A percentile compares a stretch with the other conserved stretches of the same genome.
Conservation (phyloP, 2,329 filamentous ascomycete genomes). For the Xylariales sp. region DNA sequence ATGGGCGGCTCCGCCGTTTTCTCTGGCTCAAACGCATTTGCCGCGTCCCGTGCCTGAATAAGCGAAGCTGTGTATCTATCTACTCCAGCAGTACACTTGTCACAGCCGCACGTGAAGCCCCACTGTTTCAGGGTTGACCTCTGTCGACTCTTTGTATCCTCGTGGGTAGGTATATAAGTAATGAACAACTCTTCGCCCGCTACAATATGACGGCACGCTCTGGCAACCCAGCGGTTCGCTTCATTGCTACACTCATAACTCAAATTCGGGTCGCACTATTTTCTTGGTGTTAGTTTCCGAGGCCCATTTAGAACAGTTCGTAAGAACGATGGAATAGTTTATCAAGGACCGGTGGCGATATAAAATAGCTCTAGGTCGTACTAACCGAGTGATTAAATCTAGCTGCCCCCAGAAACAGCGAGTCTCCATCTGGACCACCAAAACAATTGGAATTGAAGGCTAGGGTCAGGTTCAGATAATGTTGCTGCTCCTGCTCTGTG, state of each 20-base stretch:
- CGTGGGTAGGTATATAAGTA: not conserved
- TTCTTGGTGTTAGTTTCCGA: not conserved
- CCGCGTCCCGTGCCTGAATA: slow-evolving; percentile 5
- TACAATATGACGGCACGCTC: slow-evolving; percentile 17
- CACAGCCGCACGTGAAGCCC: slow-evolving; percentile 20
- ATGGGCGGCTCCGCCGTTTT: not conserved
- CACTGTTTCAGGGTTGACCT: not conserved
- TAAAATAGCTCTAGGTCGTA: not conserved
- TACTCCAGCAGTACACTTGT: not conserved
- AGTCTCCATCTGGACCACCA: not conserved
- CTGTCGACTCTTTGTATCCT: not conserved
- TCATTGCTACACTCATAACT: not conserved
- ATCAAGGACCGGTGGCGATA: not conserved
- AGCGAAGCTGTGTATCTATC: slow-evolving; percentile 28
- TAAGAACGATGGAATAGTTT: not conserved
- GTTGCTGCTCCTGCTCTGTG: not conserved
- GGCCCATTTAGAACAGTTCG: not conserved
- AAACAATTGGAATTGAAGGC: slow-evolving; percentile 11
- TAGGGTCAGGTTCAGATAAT: not conserved
- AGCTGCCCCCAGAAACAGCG: slow-evolving; percentile 22
- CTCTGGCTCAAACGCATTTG: not conserved
- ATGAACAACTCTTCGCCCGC: slow-evolving; percentile 25
- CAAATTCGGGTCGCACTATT: slow-evolving; percentile 30
- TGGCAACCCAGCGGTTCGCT: slow-evolving; percentile 19
- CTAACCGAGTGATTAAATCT: slow-evolving; percentile 35